A percentile compares a stretch with the other conserved stretches of the same genome.
These are phyloP conservation scores for Antarctomyces pellizariae DNA, from an alignment of 495 filamentous ascomycete genomes.

Conservation along the genomic window DNA sequence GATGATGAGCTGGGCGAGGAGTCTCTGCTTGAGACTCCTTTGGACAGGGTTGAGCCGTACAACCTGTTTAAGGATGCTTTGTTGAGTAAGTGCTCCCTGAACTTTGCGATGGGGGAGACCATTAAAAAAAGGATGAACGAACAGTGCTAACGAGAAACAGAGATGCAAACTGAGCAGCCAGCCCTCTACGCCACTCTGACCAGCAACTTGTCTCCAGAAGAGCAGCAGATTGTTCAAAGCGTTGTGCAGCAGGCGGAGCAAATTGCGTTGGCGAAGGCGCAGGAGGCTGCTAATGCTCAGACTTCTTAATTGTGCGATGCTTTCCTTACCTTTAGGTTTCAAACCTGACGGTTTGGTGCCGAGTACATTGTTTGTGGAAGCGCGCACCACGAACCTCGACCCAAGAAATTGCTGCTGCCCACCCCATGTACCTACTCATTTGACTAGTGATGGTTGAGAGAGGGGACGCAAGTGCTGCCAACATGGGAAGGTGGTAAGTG, in stretches of 20 bases:
- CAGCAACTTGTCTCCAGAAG: conserved; percentile 51
- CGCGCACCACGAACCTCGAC: too few species aligned
- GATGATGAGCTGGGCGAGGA: conserved; percentile 87
- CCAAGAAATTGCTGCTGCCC: too few species aligned
- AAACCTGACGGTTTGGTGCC: too few species aligned
- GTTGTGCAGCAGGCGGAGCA: conserved; percentile 62
- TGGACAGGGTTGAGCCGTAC: conserved; percentile 91
- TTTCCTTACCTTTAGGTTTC: too few species aligned
- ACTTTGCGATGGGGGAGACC: background rate
- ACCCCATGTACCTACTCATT: too few species aligned
- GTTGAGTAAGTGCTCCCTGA: conserved; percentile 38
- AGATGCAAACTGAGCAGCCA: conserved; percentile 72
- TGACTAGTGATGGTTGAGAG: too few species aligned
- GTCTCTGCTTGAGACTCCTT: conserved; percentile 74
- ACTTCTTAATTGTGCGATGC: too few species aligned
- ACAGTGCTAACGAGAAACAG: conserved; percentile 23
- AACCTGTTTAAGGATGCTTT: conserved; percentile 59
- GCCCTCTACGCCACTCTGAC: conserved; percentile 68
- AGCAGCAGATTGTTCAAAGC: conserved; percentile 56
- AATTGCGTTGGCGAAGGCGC: conserved; percentile 17
- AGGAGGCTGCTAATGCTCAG: conserved; percentile 8
- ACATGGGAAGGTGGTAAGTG: too few species aligned
- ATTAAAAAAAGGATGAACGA: too few species aligned
- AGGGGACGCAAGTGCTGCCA: too few species aligned
- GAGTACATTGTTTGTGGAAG: too few species aligned